Evolutionary conservation across 768 basidiomycete genomes (phyloP).

Genomic region (Coprinellus micaceus): DNA sequence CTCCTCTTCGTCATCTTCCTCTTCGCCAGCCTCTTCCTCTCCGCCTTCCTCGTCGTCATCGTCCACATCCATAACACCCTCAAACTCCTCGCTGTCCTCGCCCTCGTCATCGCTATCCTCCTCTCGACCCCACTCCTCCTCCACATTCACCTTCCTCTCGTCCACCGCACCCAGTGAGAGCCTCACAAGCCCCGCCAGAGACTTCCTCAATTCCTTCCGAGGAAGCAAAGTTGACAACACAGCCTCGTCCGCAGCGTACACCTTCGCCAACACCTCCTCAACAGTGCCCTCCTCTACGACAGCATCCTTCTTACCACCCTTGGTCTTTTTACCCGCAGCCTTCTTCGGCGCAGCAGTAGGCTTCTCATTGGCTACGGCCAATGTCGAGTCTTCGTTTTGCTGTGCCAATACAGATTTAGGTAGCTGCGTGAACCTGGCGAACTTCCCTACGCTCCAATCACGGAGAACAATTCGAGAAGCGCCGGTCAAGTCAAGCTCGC

Average conservation of each 20-base stretch:
- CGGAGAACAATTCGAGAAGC: conserved; percentile 78
- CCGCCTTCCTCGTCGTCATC: conserved; percentile 27
- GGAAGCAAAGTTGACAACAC: conserved; percentile 47
- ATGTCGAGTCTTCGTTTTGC: background rate
- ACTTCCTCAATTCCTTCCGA: conserved; percentile 69
- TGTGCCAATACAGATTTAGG: conserved; percentile 9
- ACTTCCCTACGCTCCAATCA: conserved; percentile 77
- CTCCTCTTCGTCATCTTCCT: conserved; percentile 37
- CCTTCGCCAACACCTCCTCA: conserved; percentile 19
- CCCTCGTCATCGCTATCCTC: conserved; percentile 32
- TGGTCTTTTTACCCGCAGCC: too few relatives aligned
- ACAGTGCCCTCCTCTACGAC: too few relatives aligned
- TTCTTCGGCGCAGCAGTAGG: too few relatives aligned
- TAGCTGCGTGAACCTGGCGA: conserved; percentile 65
- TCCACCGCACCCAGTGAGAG: conserved; percentile 33
- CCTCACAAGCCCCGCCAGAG: conserved; percentile 57
- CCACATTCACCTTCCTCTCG: conserved; percentile 35
- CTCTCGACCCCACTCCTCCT: conserved; percentile 37
- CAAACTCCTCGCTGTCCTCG: conserved; percentile 27
- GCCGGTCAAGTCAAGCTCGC: conserved; percentile 64
- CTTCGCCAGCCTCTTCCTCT: conserved; percentile 34
- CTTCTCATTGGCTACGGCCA: too few relatives aligned
- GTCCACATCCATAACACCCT: conserved; percentile 21
- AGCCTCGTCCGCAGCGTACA: conserved; percentile 45
- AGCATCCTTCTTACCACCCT: too few relatives aligned